Conservation (phyloP, 2,329 filamentous ascomycete species). For the Botrytis fabae region DNA sequence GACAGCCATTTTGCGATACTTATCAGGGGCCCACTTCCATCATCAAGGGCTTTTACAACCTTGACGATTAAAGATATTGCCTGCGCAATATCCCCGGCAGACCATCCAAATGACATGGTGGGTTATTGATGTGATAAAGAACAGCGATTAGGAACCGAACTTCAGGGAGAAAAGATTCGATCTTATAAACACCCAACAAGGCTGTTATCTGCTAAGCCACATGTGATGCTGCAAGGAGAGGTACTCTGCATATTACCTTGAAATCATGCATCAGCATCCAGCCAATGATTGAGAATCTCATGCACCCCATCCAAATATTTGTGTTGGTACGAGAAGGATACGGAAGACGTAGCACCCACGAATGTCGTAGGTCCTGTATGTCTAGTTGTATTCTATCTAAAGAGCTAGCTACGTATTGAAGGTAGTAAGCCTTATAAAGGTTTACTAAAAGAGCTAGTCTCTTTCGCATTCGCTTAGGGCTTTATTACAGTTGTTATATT, state of each 20-base stretch:
- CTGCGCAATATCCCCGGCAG: conserved; percentile 23
- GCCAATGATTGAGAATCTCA: not conserved
- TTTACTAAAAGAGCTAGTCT: too few species aligned
- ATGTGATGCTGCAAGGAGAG: not conserved
- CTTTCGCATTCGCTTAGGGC: too few species aligned
- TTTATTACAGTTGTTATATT: too few species aligned
- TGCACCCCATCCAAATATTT: not conserved
- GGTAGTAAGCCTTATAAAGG: too few species aligned
- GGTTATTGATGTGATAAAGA: not conserved
- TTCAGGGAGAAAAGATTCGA: not conserved
- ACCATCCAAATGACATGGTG: conserved; percentile 27
- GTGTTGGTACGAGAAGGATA: too few species aligned
- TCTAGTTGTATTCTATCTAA: too few species aligned
- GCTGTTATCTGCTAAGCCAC: not conserved
- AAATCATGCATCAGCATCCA: not conserved
- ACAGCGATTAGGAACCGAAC: not conserved
- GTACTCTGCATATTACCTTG: not conserved
- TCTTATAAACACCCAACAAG: not conserved
- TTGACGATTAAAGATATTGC: conserved; percentile 21
- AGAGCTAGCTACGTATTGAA: too few species aligned
- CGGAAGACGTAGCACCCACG: too few species aligned
- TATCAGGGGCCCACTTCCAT: not conserved
- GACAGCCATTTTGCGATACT: conserved; percentile 1
- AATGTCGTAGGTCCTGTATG: too few species aligned
- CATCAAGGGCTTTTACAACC: conserved; percentile 19